Conservation (phyloP, 352 stramenopile genomes). For the Globisporangium splendens region DNA sequence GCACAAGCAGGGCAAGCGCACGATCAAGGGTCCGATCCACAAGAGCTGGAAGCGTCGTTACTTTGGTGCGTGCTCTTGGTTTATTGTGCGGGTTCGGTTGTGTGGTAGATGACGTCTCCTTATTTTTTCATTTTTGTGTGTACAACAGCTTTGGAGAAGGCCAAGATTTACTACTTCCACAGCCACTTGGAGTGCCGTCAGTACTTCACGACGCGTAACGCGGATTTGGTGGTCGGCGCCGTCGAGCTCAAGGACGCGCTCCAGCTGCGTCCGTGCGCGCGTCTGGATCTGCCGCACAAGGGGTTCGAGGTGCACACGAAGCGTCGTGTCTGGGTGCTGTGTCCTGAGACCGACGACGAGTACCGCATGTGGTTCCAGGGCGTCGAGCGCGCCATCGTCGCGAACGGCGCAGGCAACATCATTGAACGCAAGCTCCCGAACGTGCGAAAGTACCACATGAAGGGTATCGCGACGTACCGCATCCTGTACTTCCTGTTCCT, state of each 20-base stretch:
- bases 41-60: conserved; percentile 87
- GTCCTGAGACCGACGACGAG: conserved; percentile 80
- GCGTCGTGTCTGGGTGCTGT: conserved; percentile 83
- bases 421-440: conserved; percentile 86
- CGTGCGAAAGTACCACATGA: conserved; percentile 88
- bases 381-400: conserved; percentile 70
- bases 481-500: conserved; percentile 79
- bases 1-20: conserved; percentile 88
- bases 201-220: conserved; percentile 84
- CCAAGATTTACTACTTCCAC: conserved; percentile 90
- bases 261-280: conserved; percentile 74
- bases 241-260: conserved; percentile 84
- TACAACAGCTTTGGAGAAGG: conserved; percentile 62
- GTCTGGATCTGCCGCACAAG: conserved; percentile 77
- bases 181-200: conserved; percentile 81
- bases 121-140: background rate
- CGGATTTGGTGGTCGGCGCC: conserved; percentile 75
- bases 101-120: background rate
- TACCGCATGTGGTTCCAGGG: conserved; percentile 85
- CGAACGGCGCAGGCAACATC: conserved; percentile 74
- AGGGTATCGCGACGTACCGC: conserved; percentile 77
- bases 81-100: no score
- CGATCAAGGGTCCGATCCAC: conserved; percentile 84
- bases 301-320: conserved; percentile 80
- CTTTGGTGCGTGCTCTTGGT: conserved; percentile 39